Evolutionary conservation across 768 basidiomycete genomes (phyloP).

Genomic region (Pleurotus tuoliensis): DNA sequence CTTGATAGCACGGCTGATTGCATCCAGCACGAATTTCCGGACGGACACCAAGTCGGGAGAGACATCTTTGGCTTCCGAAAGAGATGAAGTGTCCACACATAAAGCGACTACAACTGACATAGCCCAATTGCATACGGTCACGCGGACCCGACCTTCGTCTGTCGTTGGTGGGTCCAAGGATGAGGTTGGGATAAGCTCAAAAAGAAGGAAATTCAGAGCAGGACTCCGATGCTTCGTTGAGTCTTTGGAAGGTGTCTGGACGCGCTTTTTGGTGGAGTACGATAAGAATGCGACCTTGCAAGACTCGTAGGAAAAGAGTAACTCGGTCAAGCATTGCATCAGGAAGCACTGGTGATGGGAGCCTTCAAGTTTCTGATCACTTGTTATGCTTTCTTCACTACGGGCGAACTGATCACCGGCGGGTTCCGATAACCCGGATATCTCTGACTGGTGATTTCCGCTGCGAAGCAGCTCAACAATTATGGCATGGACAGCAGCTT

Average conservation of each 20-base stretch:
- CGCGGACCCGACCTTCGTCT: slow-evolving; percentile 48
- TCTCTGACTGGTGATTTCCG: slow-evolving; percentile 40
- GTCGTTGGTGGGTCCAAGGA: slow-evolving; percentile 63
- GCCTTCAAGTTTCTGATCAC: slow-evolving; percentile 23
- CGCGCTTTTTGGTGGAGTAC: slow-evolving; percentile 65
- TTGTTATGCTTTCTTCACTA: slow-evolving; percentile 9
- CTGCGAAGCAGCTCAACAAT: slow-evolving; percentile 65
- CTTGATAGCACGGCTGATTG: slow-evolving; percentile 81
- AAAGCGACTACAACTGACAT: slow-evolving; percentile 89
- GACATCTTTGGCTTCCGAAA: slow-evolving; percentile 70
- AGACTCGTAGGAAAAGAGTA: slow-evolving; percentile 87
- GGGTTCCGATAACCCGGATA: slow-evolving; percentile 9
- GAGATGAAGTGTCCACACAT: slow-evolving; percentile 75
- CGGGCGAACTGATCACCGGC: slow-evolving; percentile 10
- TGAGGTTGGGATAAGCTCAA: slow-evolving; percentile 69
- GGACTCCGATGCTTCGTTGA: slow-evolving; percentile 54
- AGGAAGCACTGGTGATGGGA: slow-evolving; percentile 72
- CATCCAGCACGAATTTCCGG: slow-evolving; percentile 90
- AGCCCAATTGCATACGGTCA: slow-evolving; percentile 76
- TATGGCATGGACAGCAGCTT: slow-evolving; percentile 66
- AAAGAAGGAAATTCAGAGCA: slow-evolving; percentile 77
- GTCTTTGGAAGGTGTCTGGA: slow-evolving; percentile 63
- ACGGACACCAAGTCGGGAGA: slow-evolving; percentile 78
- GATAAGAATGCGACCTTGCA: slow-evolving; percentile 89
- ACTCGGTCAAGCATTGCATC: slow-evolving; percentile 89